Conservation (phyloP, 192 early-diverging fungal species). For the Mortierella hygrophila region DNA sequence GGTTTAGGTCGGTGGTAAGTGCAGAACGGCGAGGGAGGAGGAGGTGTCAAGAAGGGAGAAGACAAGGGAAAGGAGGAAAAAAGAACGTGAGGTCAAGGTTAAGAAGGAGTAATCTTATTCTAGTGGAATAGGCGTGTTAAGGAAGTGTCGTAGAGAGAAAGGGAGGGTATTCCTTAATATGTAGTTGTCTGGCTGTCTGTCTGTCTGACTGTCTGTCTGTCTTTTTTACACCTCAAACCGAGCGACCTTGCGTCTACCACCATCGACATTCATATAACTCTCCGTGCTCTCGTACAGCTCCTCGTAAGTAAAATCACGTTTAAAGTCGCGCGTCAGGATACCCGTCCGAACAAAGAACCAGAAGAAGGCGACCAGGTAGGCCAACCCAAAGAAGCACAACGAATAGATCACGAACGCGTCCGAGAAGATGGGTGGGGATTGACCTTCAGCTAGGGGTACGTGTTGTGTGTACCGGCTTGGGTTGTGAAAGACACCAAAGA, state of each 20-base stretch:
- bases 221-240: conserved; percentile 27
- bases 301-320: conserved; percentile 46
- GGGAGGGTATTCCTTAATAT: neutral
- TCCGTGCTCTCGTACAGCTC: conserved; percentile 42
- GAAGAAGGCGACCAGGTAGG: conserved; percentile 17
- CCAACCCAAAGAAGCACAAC: neutral
- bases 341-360: conserved; percentile 53
- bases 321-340: conserved; percentile 12
- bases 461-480: conserved; percentile 30
- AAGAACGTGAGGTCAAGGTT: neutral
- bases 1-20: no score
- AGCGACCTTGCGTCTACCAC: conserved; percentile 26
- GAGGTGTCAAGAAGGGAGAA: neutral
- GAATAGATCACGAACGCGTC: conserved; percentile 19
- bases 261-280: conserved; percentile 28
- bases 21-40: neutral
- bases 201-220: neutral
- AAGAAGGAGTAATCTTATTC: neutral
- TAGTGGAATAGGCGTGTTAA: neutral
- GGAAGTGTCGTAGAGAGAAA: neutral
- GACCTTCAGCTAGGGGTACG: conserved; percentile 22
- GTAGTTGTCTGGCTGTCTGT: neutral
- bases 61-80: neutral
- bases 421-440: conserved; percentile 27
- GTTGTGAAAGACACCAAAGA: conserved; percentile 43